A percentile compares a stretch with the other conserved stretches of the same genome.
Conservation (phyloP, 148 eudicot species). For the Amaranthus hypochondriacus region DNA sequence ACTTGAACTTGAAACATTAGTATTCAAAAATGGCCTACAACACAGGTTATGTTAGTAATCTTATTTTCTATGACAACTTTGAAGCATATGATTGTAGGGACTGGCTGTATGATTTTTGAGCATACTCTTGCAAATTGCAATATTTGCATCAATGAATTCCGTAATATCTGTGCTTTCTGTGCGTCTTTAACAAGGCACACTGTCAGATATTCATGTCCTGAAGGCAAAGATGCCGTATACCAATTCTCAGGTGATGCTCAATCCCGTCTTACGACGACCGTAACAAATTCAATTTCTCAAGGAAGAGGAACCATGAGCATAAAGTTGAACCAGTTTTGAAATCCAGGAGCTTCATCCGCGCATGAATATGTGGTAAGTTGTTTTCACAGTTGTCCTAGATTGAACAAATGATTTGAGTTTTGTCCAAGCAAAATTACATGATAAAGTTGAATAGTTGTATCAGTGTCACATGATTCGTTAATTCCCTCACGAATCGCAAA, state of each 20-base stretch:
- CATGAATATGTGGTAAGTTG: neutral
- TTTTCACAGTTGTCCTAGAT: neutral
- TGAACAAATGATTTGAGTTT: neutral
- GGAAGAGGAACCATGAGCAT: neutral
- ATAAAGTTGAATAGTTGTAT: neutral
- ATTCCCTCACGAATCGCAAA: too few relatives aligned
- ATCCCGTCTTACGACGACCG: neutral
- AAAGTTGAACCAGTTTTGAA: neutral
- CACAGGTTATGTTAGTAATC: neutral
- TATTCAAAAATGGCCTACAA: neutral
- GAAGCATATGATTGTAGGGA: neutral
- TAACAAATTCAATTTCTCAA: slow-evolving; percentile 12
- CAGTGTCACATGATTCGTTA: too few relatives aligned
- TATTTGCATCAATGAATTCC: slow-evolving; percentile 1
- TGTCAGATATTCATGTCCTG: neutral
- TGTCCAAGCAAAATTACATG: neutral
- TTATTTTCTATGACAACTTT: neutral
- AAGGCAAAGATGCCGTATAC: neutral
- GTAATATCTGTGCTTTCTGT: neutral
- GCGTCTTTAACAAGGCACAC: neutral
- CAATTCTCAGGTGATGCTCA: neutral
- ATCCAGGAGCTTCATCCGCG: neutral
- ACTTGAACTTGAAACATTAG: neutral
- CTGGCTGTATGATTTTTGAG: neutral
- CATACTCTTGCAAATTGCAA: neutral